Evolutionary conservation across 139 green algal genomes (phyloP), one percentile per base, ranked within the genome.

Genomic region (Dunaliella sp.): DNA sequence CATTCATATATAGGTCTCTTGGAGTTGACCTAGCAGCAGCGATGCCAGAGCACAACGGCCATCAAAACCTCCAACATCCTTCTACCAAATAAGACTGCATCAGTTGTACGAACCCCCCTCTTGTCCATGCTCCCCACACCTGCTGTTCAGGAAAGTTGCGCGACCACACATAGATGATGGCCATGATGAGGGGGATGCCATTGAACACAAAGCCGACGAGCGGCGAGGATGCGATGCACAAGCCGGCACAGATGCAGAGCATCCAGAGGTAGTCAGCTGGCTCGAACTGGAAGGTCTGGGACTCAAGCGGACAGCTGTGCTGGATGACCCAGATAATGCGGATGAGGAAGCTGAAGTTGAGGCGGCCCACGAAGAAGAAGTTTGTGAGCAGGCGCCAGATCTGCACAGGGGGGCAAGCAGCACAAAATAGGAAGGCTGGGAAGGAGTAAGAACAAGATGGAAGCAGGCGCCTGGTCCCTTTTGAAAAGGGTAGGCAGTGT

Each of bases 231-330:
- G 90, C 31, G 36, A 86, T 84, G 38, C 88, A 48, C 1, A 83
- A 31, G 28, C 22, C 34, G 28, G 26, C 86, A 36, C 88, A 86
- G 83, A 95, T 90, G 21, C 94, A 79, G 22, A 96, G 83, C 93
- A 96, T 95, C 78, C 59, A 93, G 0, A 96, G 38, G 75, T 92
- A 95, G 89, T 93, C 92, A n/a, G 92, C 93, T 38, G 90, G 93
- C 21, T 91, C 74, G 58, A 92, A 91, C 30, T 88, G 82, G 84
- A 89, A 96, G 1, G 87, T 93, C 58, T 92, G 75, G 1, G 30
- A 57, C 89, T 96, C 93, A 77, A 96, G 75, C 26, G 81, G 81
- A 1, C 58, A 80, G 32, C 87, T 85, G 75, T 95, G 92, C 83
- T 89, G 84, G n/a, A 92, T 25, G 2, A 95, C 72, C 86, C 89